Evolutionary conservation across 2,329 filamentous ascomycete species (phyloP), one percentile per base, ranked within the genome.

Genomic region (Hypoxylon sp.): DNA sequence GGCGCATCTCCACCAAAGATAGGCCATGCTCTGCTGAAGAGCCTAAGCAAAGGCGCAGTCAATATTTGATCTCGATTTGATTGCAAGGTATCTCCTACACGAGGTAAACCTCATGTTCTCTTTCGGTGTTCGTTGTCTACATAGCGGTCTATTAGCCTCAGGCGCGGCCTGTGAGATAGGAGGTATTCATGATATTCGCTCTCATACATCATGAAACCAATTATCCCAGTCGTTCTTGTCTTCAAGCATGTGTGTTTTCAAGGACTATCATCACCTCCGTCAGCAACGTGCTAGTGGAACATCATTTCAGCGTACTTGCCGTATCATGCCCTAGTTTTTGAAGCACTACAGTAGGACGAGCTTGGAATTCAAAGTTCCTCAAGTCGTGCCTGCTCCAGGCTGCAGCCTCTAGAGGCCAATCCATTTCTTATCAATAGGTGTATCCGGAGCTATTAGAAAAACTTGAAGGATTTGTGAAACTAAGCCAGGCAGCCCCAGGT

Each of bases 1-100:
- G 67, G 67, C 8, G 61, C 61, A 42, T 62, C 54, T 32, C 51
- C 66, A 1, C 59, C 67, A 20, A 69, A 69, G 14, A 69, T 36
- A 16, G 67, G 57, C 16, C 26, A 11, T 7, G 67, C 67, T 28
- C 67, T 62, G n/a, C 44, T 61, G 24, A 40, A 52, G 6, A 65
- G 57, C 16, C 55, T 68, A 40, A 4, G 44, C n/a, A 3, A 32
- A 33, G 12, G 14, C n/a, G 26, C 4, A 12, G 28, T 65, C 24
- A 65, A 22, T 32, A 48, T 12, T 4, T 20, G 14, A 26, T 14
- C 20, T 28, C n/a, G 12, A 28, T 40, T 20, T 2, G 38, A 22
- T 3, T 11, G 26, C 18, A n/a, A 26, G 5, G n/a, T 2, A 18
- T 33, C 22, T 53, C 57, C 42, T 65, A 65, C 63, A 58, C 44